phyloP scores from a whole-genome alignment of 371 early-diverging fungal genomes.

The Blakeslea trispora region DNA sequence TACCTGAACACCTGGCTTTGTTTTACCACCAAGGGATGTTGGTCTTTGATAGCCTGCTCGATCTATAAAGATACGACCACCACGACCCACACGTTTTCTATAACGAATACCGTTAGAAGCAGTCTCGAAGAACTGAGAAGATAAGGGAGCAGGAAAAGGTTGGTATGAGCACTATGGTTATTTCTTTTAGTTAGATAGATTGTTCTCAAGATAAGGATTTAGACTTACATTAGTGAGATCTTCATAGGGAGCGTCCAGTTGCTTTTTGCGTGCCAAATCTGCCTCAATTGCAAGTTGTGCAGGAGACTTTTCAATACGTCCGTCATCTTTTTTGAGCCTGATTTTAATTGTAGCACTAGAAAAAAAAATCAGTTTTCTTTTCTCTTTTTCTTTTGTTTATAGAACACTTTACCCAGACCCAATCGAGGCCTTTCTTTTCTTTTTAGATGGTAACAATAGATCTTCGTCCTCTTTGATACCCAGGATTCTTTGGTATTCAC shows the following conservation, averaged over 20 bases:
- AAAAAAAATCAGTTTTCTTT: neutral
- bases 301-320: conserved; percentile 39
- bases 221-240: conserved; percentile 58
- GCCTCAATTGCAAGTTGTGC: conserved; percentile 48
- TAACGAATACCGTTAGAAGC: conserved; percentile 34
- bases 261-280: conserved; percentile 53
- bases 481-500: conserved; percentile 55
- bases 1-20: conserved; percentile 22
- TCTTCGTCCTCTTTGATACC: conserved; percentile 61
- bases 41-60: conserved; percentile 32
- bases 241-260: conserved; percentile 58
- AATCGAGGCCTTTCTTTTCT: conserved; percentile 35
- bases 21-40: conserved; percentile 23
- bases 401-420: conserved; percentile 33
- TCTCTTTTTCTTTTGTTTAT: neutral
- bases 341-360: conserved; percentile 58
- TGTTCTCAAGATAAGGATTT: no score
- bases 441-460: conserved; percentile 34
- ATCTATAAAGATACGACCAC: conserved; percentile 62
- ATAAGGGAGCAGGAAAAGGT: conserved; percentile 42
- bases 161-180: conserved; percentile 51
- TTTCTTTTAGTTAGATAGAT: no score
- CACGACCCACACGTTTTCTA: conserved; percentile 62
- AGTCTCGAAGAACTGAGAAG: conserved; percentile 37
- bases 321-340: conserved; percentile 40